phyloP scores from a whole-genome alignment of 345 rosid genomes.

The Barbarea vulgaris region DNA sequence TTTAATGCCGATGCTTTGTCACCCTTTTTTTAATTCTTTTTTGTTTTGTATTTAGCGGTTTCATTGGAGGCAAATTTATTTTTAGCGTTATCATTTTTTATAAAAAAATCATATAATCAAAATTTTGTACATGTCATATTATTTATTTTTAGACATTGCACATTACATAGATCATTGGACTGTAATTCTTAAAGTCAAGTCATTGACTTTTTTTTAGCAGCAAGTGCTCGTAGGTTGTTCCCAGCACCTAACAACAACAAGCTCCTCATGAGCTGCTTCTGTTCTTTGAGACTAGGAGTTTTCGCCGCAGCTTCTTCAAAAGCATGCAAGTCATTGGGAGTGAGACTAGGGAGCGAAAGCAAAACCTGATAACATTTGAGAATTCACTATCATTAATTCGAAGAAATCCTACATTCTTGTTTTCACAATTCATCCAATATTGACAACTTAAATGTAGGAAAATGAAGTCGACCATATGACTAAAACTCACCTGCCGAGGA shows the following conservation, averaged over 20 bases:
- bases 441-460: not conserved
- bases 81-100: too few relatives aligned
- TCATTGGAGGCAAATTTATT: too few relatives aligned
- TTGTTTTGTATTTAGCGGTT: not conserved
- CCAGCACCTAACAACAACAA: constrained; percentile 70
- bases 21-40: not conserved
- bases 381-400: not conserved
- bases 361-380: constrained; percentile 54
- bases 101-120: too few relatives aligned
- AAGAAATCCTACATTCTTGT: not conserved
- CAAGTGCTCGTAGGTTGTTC: constrained; percentile 73
- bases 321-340: constrained; percentile 61
- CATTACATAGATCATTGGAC: not conserved
- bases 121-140: too few relatives aligned
- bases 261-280: constrained; percentile 83
- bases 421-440: not conserved
- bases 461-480: not conserved
- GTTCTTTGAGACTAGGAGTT: constrained; percentile 82
- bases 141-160: too few relatives aligned
- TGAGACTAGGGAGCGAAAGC: constrained; percentile 72
- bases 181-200: not conserved
- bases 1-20: constrained; percentile 23
- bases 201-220: constrained; percentile 58
- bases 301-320: constrained; percentile 79
- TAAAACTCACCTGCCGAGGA: constrained; percentile 71